Evolutionary conservation across 2,329 filamentous ascomycete species (phyloP), one percentile per base, ranked within the genome.

Genomic region (Alternaria infectoria): DNA sequence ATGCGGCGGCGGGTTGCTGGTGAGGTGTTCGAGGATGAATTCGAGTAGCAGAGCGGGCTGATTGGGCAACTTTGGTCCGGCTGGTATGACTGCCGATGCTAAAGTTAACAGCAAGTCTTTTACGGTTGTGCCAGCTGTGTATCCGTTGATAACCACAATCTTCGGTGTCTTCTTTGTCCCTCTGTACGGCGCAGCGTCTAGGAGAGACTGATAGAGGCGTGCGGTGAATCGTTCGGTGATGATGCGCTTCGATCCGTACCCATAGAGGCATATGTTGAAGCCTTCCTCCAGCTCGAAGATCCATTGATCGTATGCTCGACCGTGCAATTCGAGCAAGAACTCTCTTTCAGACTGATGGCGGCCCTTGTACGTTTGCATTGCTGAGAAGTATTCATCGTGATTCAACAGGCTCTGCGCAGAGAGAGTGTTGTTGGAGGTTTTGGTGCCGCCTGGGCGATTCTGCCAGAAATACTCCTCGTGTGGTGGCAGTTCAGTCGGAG

Each of bases 391-490:
- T 76, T 97, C 93, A 61, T 98, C 94, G 74, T 97, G 94, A 2
- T 92, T 93, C 60, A 98, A 88, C 11, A 97, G 84, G 5, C 88
- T 84, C 32, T 96, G 83, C 5, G 90, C 89, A 1, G 90, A 86
- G 6, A 98, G 84, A 0, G 89, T 97, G 69, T 96, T 96, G 76
- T 92, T 91, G 2, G 94, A 97, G 0, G 95, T 97, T 80, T 94
- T 94, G 47, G 88, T 85, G 5, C 89, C 87, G 3, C 93, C 93
- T 0, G 92, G 89, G 51, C 93, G 90, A 77, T 97, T 97, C 75
- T 98, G 93, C 75, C 91, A 92, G 79, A 99, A 98, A 82, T 96
- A 99, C 69, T 91, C 88, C 79, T 98, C 96, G 75, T 97, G 93
- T 0, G 94, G 86, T 6, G 94, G 92, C 3, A 98, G 86, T 72